phyloP scores from a whole-genome alignment of 805 yeast species.

The Blastobotrys parvus region DNA sequence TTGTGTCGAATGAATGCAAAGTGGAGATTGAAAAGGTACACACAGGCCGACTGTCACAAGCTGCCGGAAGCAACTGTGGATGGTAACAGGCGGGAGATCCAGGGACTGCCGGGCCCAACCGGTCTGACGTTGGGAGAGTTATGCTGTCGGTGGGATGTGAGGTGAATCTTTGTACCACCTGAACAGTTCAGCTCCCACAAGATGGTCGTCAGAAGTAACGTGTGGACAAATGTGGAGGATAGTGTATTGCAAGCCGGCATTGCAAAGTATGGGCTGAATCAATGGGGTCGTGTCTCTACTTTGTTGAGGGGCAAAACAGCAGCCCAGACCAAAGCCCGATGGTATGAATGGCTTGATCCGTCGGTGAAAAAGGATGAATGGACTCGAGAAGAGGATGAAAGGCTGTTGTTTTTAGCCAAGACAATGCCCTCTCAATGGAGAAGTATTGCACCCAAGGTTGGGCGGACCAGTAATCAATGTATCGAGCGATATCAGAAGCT shows the following conservation, averaged over 20 bases:
- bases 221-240: slow-evolving; percentile 81
- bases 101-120: not conserved
- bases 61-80: too few species aligned
- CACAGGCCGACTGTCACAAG: too few species aligned
- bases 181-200: too few species aligned
- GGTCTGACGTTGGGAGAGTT: slow-evolving; percentile 1
- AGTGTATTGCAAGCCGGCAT: slow-evolving; percentile 86
- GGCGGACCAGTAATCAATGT: slow-evolving; percentile 81
- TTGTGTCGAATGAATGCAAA: too few species aligned
- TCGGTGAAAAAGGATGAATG: slow-evolving; percentile 55
- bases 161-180: too few species aligned
- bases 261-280: slow-evolving; percentile 85
- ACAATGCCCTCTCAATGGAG: slow-evolving; percentile 92
- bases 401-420: slow-evolving; percentile 55
- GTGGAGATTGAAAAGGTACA: too few species aligned
- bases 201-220: slow-evolving; percentile 85
- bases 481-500: slow-evolving; percentile 75
- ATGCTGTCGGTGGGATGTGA: too few species aligned
- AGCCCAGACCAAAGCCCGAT: slow-evolving; percentile 83
- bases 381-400: slow-evolving; percentile 69
- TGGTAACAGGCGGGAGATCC: too few species aligned
- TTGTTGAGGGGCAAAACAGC: slow-evolving; percentile 79
- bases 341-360: slow-evolving; percentile 87
- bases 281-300: slow-evolving; percentile 91
- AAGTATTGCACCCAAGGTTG: slow-evolving; percentile 70